phyloP scores from a whole-genome alignment of 441 rosid species.

The Erodium trifolium region DNA sequence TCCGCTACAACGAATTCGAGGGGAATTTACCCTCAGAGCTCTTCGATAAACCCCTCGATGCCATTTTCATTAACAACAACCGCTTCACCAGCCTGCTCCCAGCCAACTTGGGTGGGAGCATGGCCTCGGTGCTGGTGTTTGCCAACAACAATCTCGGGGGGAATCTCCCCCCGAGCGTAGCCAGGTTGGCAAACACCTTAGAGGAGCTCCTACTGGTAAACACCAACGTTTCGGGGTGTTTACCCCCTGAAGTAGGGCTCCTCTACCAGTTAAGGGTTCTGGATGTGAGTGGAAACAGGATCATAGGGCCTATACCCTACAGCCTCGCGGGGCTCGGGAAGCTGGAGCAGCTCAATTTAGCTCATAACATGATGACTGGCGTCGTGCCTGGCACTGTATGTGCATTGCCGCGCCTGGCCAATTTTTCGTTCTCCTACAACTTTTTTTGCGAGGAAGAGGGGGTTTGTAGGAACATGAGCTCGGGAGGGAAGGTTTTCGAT shows the following conservation, averaged over 20 bases:
- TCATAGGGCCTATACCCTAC: slow-evolving; percentile 67
- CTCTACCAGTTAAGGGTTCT: slow-evolving; percentile 53
- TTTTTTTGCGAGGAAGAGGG: slow-evolving; percentile 52
- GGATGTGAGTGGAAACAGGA: slow-evolving; percentile 64
- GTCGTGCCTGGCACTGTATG: slow-evolving; percentile 36
- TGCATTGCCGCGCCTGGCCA: slow-evolving; percentile 52
- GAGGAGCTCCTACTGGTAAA: slow-evolving; percentile 56
- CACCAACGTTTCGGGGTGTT: slow-evolving; percentile 58
- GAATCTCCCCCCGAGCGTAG: slow-evolving; percentile 63
- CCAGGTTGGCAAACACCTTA: slow-evolving; percentile 50
- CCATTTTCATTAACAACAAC: slow-evolving; percentile 68
- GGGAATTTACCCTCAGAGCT: slow-evolving; percentile 50
- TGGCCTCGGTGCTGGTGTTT: slow-evolving; percentile 49
- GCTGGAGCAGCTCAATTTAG: slow-evolving; percentile 58
- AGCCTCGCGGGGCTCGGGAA: slow-evolving; percentile 50
- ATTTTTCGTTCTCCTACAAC: slow-evolving; percentile 61
- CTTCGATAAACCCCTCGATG: slow-evolving; percentile 56
- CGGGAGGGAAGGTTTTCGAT: slow-evolving; percentile 48
- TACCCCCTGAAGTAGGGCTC: slow-evolving; percentile 52
- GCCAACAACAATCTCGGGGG: slow-evolving; percentile 68
- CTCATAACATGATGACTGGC: slow-evolving; percentile 64
- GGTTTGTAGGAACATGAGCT: slow-evolving; percentile 34
- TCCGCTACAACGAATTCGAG: slow-evolving; percentile 71
- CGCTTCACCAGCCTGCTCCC: slow-evolving; percentile 61
- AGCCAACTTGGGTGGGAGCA: slow-evolving; percentile 51